These are phyloP conservation scores for Fusarium luffae DNA, from an alignment of 2,329 filamentous ascomycete genomes.

Conservation along the genomic window DNA sequence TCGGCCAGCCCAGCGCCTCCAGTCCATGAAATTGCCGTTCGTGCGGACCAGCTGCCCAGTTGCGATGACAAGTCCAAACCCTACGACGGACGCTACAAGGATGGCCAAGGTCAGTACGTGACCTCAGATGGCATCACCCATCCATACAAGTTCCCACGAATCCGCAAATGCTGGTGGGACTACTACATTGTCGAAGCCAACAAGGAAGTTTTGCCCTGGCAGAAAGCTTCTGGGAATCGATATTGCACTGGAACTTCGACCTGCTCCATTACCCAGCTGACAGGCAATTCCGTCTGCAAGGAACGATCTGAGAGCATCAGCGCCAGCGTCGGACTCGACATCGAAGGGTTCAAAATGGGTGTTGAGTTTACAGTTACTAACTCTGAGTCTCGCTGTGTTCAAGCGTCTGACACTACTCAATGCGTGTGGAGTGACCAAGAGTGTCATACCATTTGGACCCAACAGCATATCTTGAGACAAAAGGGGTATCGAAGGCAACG, in stretches of 20 bases:
- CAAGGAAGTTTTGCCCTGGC: not conserved
- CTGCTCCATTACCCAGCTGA: too few relatives aligned
- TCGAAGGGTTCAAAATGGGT: constrained; percentile 2
- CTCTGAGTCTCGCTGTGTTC: not conserved
- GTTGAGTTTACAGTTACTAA: not conserved
- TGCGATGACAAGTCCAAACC: not conserved
- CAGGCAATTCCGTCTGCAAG: not conserved
- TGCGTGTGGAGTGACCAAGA: not conserved
- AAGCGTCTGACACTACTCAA: not conserved
- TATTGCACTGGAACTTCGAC: too few relatives aligned
- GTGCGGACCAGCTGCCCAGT: not conserved
- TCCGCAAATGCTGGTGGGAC: constrained; percentile 17
- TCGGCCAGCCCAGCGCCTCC: not conserved
- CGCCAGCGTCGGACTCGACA: not conserved
- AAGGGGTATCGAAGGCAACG: constrained; percentile 7
- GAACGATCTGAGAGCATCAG: not conserved
- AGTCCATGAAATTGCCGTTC: not conserved
- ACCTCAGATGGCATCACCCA: constrained; percentile 1
- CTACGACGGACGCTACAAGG: not conserved
- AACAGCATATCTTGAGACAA: constrained; percentile 6
- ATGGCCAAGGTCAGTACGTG: constrained; percentile 1
- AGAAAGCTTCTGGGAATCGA: not conserved
- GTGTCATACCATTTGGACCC: constrained; percentile 10
- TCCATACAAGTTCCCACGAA: constrained; percentile 3
- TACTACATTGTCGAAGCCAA: constrained; percentile 1